These are phyloP conservation scores for Fusarium nelsonii DNA, from an alignment of 2,329 filamentous ascomycete species.

Conservation along the genomic window DNA sequence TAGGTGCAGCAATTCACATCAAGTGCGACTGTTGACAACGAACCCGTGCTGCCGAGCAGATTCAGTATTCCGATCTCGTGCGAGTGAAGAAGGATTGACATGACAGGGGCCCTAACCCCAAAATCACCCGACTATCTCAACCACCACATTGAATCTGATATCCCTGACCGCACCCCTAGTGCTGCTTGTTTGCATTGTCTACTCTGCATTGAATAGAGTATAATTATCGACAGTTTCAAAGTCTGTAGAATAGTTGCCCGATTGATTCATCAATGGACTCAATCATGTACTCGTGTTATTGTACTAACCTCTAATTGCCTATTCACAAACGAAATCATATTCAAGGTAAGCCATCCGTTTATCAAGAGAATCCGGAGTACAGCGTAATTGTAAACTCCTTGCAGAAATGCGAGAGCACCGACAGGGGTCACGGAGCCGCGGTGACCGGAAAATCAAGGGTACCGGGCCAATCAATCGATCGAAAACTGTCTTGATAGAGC, in stretches of 20 bases:
- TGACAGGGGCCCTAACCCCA: slow-evolving; percentile 1
- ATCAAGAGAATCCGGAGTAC: slow-evolving; percentile 40
- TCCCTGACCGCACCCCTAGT: slow-evolving; percentile 9
- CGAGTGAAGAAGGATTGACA: slow-evolving; percentile 27
- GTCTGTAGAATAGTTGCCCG: background rate
- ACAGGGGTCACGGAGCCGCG: slow-evolving; percentile 40
- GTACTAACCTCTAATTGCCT: background rate
- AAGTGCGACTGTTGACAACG: slow-evolving; percentile 16
- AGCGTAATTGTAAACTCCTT: slow-evolving; percentile 29
- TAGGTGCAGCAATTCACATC: slow-evolving; percentile 13
- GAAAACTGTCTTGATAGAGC: slow-evolving; percentile 32
- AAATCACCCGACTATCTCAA: slow-evolving; percentile 39
- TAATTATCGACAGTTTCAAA: background rate
- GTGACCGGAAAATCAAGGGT: slow-evolving; percentile 48
- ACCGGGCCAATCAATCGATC: slow-evolving; percentile 48
- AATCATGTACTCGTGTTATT: background rate
- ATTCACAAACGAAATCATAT: slow-evolving; percentile 7
- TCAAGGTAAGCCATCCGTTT: background rate
- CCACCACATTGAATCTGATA: slow-evolving; percentile 24
- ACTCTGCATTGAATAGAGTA: background rate
- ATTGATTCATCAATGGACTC: no score
- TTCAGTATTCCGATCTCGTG: slow-evolving; percentile 38
- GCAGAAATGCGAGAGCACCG: slow-evolving; percentile 26
- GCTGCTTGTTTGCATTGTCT: slow-evolving; percentile 3
- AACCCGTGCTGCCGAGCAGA: slow-evolving; percentile 28